Evolutionary conservation across 1,284 basidiomycete genomes (phyloP).

Genomic region (Kwoniella shivajii): DNA sequence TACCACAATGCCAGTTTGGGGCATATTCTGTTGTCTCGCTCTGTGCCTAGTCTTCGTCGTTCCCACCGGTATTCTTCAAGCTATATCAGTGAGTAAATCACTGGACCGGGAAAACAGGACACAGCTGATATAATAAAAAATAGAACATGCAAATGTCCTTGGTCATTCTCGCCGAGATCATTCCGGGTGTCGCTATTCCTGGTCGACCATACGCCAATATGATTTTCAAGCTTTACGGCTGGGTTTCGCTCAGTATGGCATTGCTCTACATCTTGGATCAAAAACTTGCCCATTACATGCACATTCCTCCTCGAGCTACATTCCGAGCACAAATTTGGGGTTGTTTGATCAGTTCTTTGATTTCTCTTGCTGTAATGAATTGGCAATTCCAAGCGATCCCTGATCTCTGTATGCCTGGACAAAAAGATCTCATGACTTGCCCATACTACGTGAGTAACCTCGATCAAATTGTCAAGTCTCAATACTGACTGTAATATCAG

Average conservation of each 20-base stretch:
- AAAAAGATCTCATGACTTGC: conserved; percentile 25
- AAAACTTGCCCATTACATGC: conserved; percentile 59
- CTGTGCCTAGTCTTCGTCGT: conserved; percentile 58
- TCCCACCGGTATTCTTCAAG: conserved; percentile 62
- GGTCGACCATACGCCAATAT: conserved; percentile 60
- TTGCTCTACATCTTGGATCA: conserved; percentile 58
- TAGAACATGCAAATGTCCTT: conserved; percentile 24
- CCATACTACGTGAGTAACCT: conserved; percentile 21
- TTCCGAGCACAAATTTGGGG: conserved; percentile 23
- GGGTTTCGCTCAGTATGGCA: conserved; percentile 48
- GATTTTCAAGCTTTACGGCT: conserved; percentile 60
- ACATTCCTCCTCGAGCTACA: conserved; percentile 25
- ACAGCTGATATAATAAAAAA: neutral
- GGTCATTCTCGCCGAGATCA: conserved; percentile 57
- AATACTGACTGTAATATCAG: neutral
- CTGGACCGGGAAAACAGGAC: neutral
- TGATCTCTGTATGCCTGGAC: conserved; percentile 16
- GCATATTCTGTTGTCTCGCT: conserved; percentile 49
- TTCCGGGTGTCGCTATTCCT: conserved; percentile 60
- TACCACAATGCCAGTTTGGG: conserved; percentile 69
- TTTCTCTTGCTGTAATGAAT: conserved; percentile 17
- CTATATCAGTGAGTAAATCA: conserved; percentile 52
- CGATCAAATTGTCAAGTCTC: too few relatives aligned
- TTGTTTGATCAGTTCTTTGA: conserved; percentile 15
- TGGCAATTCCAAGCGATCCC: conserved; percentile 22